A percentile compares a stretch with the other conserved stretches of the same genome.
Conservation (phyloP, 208 protist genomes). For the Crithidia expoeki region DNA sequence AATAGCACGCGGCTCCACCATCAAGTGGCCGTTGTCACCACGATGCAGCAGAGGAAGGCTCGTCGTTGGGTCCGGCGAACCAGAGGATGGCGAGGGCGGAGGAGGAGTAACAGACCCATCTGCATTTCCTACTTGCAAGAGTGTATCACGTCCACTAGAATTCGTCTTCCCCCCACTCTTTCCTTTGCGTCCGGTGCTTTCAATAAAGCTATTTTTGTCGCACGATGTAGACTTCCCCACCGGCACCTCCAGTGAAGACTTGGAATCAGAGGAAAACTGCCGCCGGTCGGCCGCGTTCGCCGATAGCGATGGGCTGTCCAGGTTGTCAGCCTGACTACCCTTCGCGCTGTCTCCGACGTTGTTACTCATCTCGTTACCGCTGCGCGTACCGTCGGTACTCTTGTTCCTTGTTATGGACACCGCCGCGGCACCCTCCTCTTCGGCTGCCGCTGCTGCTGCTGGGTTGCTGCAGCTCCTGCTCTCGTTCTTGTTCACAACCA, state of each 20-base stretch:
- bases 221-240: background rate
- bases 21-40: slow-evolving; percentile 34
- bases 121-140: background rate
- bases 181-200: background rate
- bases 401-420: background rate
- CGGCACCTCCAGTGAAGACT: background rate
- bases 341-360: background rate
- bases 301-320: slow-evolving; percentile 5
- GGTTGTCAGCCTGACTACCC: background rate
- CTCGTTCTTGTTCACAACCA: background rate
- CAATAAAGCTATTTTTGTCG: too few relatives aligned
- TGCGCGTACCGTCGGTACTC: background rate
- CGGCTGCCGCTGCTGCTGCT: background rate
- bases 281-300: slow-evolving; percentile 14
- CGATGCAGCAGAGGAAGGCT: slow-evolving; percentile 36
- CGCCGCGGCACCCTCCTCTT: background rate
- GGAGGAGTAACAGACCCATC: background rate
- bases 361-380: background rate
- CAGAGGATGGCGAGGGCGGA: background rate
- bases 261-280: slow-evolving; percentile 11
- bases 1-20: slow-evolving; percentile 40
- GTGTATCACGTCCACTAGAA: background rate
- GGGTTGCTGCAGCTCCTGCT: background rate
- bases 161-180: too few relatives aligned
- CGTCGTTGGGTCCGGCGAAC: slow-evolving; percentile 5